A percentile compares a stretch with the other conserved stretches of the same genome.
phyloP scores from a whole-genome alignment of 1,284 basidiomycete genomes.

The Schizopora paradoxa region DNA sequence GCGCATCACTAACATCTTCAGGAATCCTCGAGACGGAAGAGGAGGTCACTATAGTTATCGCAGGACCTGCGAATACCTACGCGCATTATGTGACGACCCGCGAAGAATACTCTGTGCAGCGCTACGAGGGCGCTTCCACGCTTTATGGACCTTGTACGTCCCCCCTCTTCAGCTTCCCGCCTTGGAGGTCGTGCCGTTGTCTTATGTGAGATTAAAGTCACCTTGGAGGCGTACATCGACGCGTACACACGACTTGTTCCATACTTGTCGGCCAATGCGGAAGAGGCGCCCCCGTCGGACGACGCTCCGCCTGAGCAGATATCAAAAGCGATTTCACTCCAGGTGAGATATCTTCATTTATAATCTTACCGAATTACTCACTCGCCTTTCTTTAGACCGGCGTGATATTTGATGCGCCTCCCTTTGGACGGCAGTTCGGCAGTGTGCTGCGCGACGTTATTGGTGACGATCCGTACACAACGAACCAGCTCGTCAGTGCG shows the following conservation, averaged over 20 bases:
- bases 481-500: constrained; percentile 54
- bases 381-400: constrained; percentile 37
- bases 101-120: constrained; percentile 72
- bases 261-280: constrained; percentile 49
- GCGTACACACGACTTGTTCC: constrained; percentile 64
- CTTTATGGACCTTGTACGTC: constrained; percentile 69
- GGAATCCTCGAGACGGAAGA: constrained; percentile 60
- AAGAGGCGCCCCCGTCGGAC: constrained; percentile 50
- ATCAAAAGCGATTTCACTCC: constrained; percentile 61
- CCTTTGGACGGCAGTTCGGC: constrained; percentile 59
- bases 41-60: constrained; percentile 70
- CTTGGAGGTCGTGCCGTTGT: not conserved
- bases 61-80: constrained; percentile 80
- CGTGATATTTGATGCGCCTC: constrained; percentile 57
- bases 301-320: constrained; percentile 63
- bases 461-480: constrained; percentile 42
- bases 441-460: constrained; percentile 59
- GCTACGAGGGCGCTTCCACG: constrained; percentile 81
- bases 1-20: constrained; percentile 54
- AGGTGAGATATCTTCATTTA: constrained; percentile 35
- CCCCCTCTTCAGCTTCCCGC: not conserved
- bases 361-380: not conserved
- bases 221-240: constrained; percentile 75
- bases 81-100: constrained; percentile 70
- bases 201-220: constrained; percentile 36